A percentile compares a stretch with the other conserved stretches of the same genome.
These are phyloP conservation scores for Candida mattraensis DNA, from an alignment of 805 yeast species.

Conservation along the genomic window DNA sequence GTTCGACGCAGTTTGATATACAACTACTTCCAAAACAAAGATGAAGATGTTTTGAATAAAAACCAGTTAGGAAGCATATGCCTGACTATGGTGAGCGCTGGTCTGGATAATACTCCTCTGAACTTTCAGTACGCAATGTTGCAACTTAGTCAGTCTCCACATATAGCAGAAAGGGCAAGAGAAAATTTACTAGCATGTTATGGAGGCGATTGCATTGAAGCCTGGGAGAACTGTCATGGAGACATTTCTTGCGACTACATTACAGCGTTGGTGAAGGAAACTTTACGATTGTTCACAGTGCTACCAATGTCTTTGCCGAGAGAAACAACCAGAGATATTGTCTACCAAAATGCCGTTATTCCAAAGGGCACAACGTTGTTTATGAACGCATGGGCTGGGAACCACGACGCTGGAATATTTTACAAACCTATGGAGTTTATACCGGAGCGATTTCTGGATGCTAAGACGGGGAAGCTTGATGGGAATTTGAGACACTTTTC, in stretches of 20 bases:
- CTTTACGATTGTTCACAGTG: conserved; percentile 61
- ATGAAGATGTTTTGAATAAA: conserved; percentile 26
- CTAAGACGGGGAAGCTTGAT: conserved; percentile 14
- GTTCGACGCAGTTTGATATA: conserved; percentile 27
- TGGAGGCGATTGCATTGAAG: conserved; percentile 24
- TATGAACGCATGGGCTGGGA: conserved; percentile 71
- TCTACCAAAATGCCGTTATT: conserved; percentile 40
- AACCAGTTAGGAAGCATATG: conserved; percentile 59
- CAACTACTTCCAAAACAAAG: conserved; percentile 22
- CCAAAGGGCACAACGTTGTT: conserved; percentile 57
- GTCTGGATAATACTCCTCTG: conserved; percentile 69
- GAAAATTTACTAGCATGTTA: conserved; percentile 38
- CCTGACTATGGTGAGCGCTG: conserved; percentile 77
- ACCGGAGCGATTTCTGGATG: conserved; percentile 53
- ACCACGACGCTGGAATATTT: conserved; percentile 54
- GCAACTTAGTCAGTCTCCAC: conserved; percentile 46
- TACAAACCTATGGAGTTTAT: conserved; percentile 44
- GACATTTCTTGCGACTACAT: conserved; percentile 46
- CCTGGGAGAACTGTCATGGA: conserved; percentile 26
- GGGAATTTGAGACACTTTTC: conserved; percentile 43
- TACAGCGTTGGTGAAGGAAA: conserved; percentile 60
- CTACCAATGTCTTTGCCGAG: conserved; percentile 69
- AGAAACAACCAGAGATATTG: conserved; percentile 51
- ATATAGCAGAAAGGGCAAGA: conserved; percentile 46
- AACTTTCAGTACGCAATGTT: conserved; percentile 62